Percentiles rank a stretch among this genome's conserved stretches.
Conservation (phyloP, 1,139 yeast species). For the Yamadazyma atlantica region DNA sequence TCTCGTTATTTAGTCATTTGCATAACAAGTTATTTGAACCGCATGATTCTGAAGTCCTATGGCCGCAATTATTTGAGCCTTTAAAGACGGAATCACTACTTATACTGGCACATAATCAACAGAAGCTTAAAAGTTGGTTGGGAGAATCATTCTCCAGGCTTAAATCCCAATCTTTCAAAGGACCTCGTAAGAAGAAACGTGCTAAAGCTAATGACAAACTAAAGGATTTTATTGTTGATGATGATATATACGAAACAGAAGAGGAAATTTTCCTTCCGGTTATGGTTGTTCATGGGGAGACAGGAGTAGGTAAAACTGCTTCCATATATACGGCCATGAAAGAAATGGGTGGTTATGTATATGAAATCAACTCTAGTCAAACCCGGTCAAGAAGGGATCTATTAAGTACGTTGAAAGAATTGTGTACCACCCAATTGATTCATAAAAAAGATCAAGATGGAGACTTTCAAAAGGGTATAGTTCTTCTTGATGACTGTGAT, state of each 20-base stretch:
- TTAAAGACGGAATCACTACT: conserved; percentile 33
- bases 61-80: conserved; percentile 51
- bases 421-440: conserved; percentile 82
- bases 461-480: conserved; percentile 60
- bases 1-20: conserved; percentile 5
- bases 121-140: conserved; percentile 47
- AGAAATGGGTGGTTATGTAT: conserved; percentile 68
- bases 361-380: conserved; percentile 78
- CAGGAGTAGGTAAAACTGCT: conserved; percentile 80
- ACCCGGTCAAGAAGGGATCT: conserved; percentile 74
- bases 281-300: conserved; percentile 66
- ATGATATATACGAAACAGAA: conserved; percentile 24
- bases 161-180: conserved; percentile 28
- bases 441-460: conserved; percentile 42
- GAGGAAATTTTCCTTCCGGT: conserved; percentile 57
- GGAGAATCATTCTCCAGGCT: conserved; percentile 45
- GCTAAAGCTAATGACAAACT: conserved; percentile 16
- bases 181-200: conserved; percentile 27
- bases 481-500: conserved; percentile 86
- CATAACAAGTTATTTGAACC: conserved; percentile 1
- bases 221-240: conserved; percentile 34
- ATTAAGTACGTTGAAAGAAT: conserved; percentile 63
- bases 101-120: conserved; percentile 21
- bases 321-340: conserved; percentile 68
- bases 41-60: conserved; percentile 17